A percentile compares a stretch with the other conserved stretches of the same genome.
Evolutionary conservation across 2,329 filamentous ascomycete genomes (phyloP).

Genomic region (Phaeosphaeriaceae sp.): DNA sequence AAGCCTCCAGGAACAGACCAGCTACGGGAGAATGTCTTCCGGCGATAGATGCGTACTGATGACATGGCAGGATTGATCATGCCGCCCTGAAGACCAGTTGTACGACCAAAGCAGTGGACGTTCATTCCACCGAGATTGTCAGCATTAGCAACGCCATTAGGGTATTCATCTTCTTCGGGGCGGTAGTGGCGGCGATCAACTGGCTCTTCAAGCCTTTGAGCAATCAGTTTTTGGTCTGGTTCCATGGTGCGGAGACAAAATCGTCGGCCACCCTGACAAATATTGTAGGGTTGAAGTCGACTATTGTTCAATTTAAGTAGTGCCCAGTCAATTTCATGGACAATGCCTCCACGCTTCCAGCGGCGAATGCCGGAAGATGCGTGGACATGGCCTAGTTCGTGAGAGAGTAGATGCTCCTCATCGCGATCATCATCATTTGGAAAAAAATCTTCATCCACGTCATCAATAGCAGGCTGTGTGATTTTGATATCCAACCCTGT

Average conservation of each 20-base stretch:
- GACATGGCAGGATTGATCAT: conserved; percentile 78
- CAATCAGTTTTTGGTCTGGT: conserved; percentile 38
- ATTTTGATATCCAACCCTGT: conserved; percentile 80
- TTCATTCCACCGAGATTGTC: conserved; percentile 72
- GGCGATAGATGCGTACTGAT: conserved; percentile 86
- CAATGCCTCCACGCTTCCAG: conserved; percentile 70
- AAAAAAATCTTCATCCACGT: conserved; percentile 83
- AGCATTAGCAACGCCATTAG: conserved; percentile 65
- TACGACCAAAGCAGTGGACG: conserved; percentile 88
- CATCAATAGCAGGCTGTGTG: conserved; percentile 90
- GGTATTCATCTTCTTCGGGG: conserved; percentile 53
- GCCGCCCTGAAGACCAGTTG: conserved; percentile 81
- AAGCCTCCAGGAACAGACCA: conserved; percentile 68
- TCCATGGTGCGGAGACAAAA: conserved; percentile 39
- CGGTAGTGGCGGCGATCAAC: conserved; percentile 43
- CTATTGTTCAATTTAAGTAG: conserved; percentile 79
- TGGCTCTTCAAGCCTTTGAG: conserved; percentile 41
- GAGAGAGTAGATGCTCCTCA: conserved; percentile 80
- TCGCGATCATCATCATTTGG: conserved; percentile 75
- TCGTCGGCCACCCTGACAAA: conserved; percentile 63
- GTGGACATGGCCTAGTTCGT: conserved; percentile 81
- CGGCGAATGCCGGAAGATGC: conserved; percentile 89
- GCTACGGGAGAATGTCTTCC: conserved; percentile 77
- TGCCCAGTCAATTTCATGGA: conserved; percentile 96
- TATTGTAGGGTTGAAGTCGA: conserved; percentile 74